Evolutionary conservation across 2,329 filamentous ascomycete genomes (phyloP), one percentile per base, ranked within the genome.

Genomic region (Thielaviopsis musarum): DNA sequence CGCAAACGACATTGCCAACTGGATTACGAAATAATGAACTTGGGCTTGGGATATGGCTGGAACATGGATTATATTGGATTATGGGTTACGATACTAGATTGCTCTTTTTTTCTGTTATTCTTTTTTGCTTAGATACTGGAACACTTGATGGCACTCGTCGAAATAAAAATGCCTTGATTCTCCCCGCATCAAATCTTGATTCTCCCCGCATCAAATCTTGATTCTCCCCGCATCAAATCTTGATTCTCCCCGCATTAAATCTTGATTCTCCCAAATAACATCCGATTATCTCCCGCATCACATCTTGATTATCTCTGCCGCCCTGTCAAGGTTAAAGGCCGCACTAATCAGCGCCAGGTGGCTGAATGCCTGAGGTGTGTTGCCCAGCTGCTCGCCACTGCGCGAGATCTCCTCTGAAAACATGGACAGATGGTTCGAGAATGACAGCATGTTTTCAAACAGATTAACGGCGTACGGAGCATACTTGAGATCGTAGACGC

Each of bases 351-450:
- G 76, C 1, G 85, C 84, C 62, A 91, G 70, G 67, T 91, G 85
- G 64, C 83, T 87, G 65, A 90, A 90, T 0, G 87, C 86, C 70
- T 89, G 86, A 0, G 87, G 86, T 17, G 85, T 89, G 66, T 90
- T 90, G 1, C 87, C 87, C 61, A 90, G 74, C 71, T 90, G 86
- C 70, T 90, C 85, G 12, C 87, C 87, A 57, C 79, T 83, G 58
- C 83, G 75, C 5, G 85, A 79, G 65, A 90, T 89, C 71, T 90
- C 86, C 68, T 90, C 85, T 7, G 83, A 87, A 68, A 89, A 89
- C 79, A 90, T 89, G 65, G 78, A 79, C 59, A 90, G 70, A 68
- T 90, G 85, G 67, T 90, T 91, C 1, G 83, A 81, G 71, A 88
- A 90, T 63, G 78, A 78, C 24, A 90, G 74, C 76, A 89, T 87